A percentile compares a stretch with the other conserved stretches of the same genome.
These are phyloP conservation scores for Cutaneotrichosporon mucoides DNA, from an alignment of 1,284 basidiomycete genomes.

Conservation along the genomic window DNA sequence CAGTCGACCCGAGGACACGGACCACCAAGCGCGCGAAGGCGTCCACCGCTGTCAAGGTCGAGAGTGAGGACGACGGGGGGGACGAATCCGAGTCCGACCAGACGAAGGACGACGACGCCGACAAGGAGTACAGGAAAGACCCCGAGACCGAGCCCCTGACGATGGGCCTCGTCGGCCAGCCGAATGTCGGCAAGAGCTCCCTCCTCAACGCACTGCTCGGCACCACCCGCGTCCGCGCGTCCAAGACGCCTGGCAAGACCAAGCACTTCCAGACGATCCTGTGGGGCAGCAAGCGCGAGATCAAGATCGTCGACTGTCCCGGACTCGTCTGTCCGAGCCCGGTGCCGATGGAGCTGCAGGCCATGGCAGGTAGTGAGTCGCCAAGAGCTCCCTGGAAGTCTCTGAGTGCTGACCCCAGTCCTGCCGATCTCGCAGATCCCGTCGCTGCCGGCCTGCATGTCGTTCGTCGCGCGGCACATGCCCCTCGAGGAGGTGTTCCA, in stretches of 20 bases:
- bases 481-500: conserved; percentile 70
- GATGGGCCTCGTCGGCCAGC: conserved; percentile 75
- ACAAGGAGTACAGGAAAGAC: conserved; percentile 2
- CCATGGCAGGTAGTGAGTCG: conserved; percentile 41
- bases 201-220: conserved; percentile 59
- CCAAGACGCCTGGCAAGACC: conserved; percentile 95
- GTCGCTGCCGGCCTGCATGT: conserved; percentile 69
- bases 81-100: background rate
- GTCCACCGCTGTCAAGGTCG: conserved; percentile 18
- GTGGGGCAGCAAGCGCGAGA: conserved; percentile 63
- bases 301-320: conserved; percentile 80
- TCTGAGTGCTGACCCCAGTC: conserved; percentile 38
- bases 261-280: conserved; percentile 95
- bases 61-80: conserved; percentile 1
- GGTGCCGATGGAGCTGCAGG: conserved; percentile 75
- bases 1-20: background rate
- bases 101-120: background rate
- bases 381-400: too few species aligned
- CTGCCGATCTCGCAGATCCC: conserved; percentile 82
- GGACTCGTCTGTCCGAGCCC: conserved; percentile 77
- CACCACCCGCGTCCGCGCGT: conserved; percentile 92
- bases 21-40: background rate
- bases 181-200: conserved; percentile 60
- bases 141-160: conserved; percentile 58
- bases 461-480: conserved; percentile 64